Evolutionary conservation across 176 grass and related monocot genomes (phyloP), one percentile per base, ranked within the genome.

Genomic region (Microstegium vimineum): DNA sequence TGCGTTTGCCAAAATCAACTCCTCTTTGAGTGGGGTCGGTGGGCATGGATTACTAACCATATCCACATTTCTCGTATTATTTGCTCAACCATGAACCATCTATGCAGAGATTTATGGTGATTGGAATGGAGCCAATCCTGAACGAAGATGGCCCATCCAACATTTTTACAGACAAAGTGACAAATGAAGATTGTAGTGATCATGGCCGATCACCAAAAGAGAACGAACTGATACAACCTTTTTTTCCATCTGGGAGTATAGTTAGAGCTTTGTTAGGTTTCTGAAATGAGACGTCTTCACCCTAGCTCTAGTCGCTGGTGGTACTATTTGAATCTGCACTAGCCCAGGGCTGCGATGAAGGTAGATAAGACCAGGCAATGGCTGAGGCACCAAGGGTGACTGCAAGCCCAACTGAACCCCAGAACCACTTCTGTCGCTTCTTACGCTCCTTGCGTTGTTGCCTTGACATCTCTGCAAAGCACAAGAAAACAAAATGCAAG

Each of bases 371-470:
- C 97, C 97, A 99, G 3, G 81, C 87, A 80, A 99, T 94, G 34
- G 91, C 91, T 20, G 89, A 86, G 80, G 82, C 67, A 42, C 93
- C 85, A 20, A 99, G 63, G 18, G 97, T 94, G 49, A 90, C 86
- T 17, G 91, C 97, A 83, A 99, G 85, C 18, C 97, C 87, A 59
- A 99, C 79, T 56, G 97, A 96, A 56, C 91, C 81, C 91, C 93
- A 99, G 87, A 99, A 73, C 97, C 93, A 99, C 77, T 90, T 99
- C 69, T 99, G 93, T 79, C 80, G 74, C 20, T 77, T 89, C 87
- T 91, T 99, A 22, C 80, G 93, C 37, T 56, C 90, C 56, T 89
- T 83, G 15, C 89, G 67, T 18, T 92, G 84, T 87, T 95, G 93
- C 81, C 96, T 85, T 41, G 91, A 87, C 89, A 96, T 78, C 85